Evolutionary conservation across 768 basidiomycete genomes (phyloP).

Genomic region (Sarcodon aspratus): DNA sequence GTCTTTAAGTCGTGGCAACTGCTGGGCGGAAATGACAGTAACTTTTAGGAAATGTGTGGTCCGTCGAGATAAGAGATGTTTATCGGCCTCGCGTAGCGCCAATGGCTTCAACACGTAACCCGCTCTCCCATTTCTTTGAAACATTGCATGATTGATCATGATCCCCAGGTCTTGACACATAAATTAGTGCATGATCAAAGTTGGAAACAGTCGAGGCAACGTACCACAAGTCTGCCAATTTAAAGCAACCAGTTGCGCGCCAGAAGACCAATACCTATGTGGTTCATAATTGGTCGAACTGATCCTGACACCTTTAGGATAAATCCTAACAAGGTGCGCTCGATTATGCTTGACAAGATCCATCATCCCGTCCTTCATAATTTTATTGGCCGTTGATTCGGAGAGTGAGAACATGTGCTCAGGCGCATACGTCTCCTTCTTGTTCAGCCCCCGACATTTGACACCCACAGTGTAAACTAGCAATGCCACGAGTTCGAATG

Average conservation of each 20-base stretch:
- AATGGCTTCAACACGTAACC: conserved; percentile 89
- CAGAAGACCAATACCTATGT: conserved; percentile 81
- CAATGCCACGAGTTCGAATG: conserved; percentile 55
- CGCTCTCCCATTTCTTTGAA: conserved; percentile 76
- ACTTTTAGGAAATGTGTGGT: conserved; percentile 55
- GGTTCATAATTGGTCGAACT: conserved; percentile 84
- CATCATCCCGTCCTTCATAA: conserved; percentile 53
- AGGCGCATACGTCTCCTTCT: conserved; percentile 73
- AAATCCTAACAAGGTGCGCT: conserved; percentile 73
- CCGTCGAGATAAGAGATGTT: conserved; percentile 39
- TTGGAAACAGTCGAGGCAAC: conserved; percentile 12
- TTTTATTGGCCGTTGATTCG: conserved; percentile 67
- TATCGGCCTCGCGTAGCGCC: conserved; percentile 54
- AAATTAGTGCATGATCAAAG: background rate
- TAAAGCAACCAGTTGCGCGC: conserved; percentile 82
- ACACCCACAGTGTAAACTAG: conserved; percentile 94
- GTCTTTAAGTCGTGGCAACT: conserved; percentile 69
- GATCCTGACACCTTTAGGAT: conserved; percentile 76
- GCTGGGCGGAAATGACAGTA: conserved; percentile 83
- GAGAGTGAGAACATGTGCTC: conserved; percentile 92
- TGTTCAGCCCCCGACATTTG: conserved; percentile 85
- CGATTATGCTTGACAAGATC: conserved; percentile 83
- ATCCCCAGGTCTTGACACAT: conserved; percentile 63
- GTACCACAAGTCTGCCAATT: conserved; percentile 97
- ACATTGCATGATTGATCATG: conserved; percentile 94